Evolutionary conservation across 2,329 filamentous ascomycete species (phyloP).

Genomic region (Chlorencoelia australis): DNA sequence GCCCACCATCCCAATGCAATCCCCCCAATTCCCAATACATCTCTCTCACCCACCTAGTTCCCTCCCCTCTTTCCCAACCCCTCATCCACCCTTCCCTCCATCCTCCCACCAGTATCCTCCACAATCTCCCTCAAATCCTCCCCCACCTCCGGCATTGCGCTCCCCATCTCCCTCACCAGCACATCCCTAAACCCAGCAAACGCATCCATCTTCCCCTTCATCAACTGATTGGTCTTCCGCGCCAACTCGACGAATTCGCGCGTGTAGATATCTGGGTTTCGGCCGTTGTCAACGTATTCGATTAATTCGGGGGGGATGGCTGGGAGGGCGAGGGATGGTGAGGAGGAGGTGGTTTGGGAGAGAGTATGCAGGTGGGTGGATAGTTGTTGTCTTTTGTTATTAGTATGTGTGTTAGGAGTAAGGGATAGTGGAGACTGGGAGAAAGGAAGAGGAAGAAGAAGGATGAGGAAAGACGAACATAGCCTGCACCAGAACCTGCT

Average conservation of each 20-base stretch:
- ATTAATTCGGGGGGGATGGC: constrained; percentile 52
- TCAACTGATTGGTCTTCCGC: constrained; percentile 53
- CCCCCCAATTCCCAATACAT: too few relatives aligned
- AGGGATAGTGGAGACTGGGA: too few relatives aligned
- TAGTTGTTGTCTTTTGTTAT: constrained; percentile 45
- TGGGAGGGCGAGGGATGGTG: constrained; percentile 33
- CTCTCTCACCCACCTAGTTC: too few relatives aligned
- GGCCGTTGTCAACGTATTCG: constrained; percentile 59
- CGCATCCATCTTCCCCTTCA: constrained; percentile 53
- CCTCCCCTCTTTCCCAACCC: not conserved
- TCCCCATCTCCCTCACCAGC: constrained; percentile 36
- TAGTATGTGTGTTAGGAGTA: too few relatives aligned
- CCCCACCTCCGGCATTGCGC: constrained; percentile 23
- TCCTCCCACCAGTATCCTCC: constrained; percentile 19
- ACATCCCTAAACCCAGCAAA: constrained; percentile 53
- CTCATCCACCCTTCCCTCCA: not conserved
- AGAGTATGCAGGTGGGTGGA: constrained; percentile 30
- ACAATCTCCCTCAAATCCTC: constrained; percentile 23
- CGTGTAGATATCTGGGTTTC: constrained; percentile 66
- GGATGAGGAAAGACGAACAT: too few relatives aligned
- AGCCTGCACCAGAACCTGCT: too few relatives aligned
- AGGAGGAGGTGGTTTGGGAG: constrained; percentile 2
- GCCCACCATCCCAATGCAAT: not conserved
- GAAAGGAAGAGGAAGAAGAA: too few relatives aligned
- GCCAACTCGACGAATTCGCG: constrained; percentile 64